Conservation (phyloP, 73 alveolate genomes). For the Tetrahymena thermophila region DNA sequence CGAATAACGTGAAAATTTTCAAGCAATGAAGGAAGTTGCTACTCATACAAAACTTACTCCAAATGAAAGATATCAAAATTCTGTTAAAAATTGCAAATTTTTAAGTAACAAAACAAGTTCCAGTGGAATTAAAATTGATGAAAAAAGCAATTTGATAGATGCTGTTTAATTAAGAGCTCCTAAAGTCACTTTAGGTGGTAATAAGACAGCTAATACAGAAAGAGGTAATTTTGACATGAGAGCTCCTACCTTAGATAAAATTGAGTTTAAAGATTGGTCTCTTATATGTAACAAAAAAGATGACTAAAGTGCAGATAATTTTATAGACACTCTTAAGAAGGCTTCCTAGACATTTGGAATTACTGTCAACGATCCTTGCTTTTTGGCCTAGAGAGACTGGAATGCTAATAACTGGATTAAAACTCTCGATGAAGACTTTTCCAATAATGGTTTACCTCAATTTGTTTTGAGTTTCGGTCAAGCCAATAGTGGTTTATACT, state of each 20-base stretch:
- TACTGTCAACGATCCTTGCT: not conserved
- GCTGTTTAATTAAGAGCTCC: conserved; percentile 11
- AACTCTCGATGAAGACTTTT: not conserved
- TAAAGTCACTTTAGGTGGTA: not conserved
- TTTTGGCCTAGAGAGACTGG: not conserved
- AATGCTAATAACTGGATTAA: not conserved
- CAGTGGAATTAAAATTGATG: conserved; percentile 47
- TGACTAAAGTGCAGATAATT: not conserved
- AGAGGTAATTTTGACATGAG: conserved; percentile 1
- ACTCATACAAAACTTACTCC: conserved; percentile 55
- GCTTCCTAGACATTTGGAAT: not conserved
- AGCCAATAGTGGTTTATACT: not conserved
- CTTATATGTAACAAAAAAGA: not conserved
- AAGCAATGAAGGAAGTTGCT: conserved; percentile 75
- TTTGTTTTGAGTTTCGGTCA: not conserved
- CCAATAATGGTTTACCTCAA: not conserved
- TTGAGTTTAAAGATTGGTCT: not conserved
- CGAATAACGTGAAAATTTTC: conserved; percentile 70
- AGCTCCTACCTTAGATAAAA: not conserved
- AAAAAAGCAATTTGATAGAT: conserved; percentile 30
- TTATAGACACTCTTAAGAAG: too few species aligned
- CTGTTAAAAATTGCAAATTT: conserved; percentile 18
- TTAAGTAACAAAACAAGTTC: conserved; percentile 23
- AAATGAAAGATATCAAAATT: conserved; percentile 48
- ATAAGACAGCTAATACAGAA: not conserved